Conservation (phyloP, 495 filamentous ascomycete species). For the Evansstolkia leycettana region DNA sequence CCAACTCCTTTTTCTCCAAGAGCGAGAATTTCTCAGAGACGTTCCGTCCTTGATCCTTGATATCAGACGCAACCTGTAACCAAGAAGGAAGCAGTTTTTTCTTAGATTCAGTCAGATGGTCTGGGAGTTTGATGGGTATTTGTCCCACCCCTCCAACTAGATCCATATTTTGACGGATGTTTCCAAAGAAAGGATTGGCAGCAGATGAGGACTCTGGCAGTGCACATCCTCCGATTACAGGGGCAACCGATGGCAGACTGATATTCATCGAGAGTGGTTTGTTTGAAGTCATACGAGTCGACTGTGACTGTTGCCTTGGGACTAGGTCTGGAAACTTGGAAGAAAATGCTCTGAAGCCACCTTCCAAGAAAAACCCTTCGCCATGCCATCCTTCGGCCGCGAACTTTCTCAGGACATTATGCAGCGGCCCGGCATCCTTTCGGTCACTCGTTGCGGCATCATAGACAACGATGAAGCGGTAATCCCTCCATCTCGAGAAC, state of each 20-base stretch:
- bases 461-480: conserved; percentile 74
- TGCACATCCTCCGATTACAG: conserved; percentile 76
- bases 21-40: conserved; percentile 74
- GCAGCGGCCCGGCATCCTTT: conserved; percentile 63
- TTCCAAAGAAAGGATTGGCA: conserved; percentile 85
- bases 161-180: conserved; percentile 96
- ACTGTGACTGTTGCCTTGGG: conserved; percentile 13
- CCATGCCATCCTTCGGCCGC: conserved; percentile 73
- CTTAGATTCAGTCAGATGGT: conserved; percentile 32
- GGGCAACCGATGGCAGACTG: conserved; percentile 45
- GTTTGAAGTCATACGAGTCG: conserved; percentile 18
- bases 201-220: conserved; percentile 57
- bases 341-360: conserved; percentile 41
- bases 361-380: conserved; percentile 54
- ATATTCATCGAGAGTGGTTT: conserved; percentile 35
- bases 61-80: conserved; percentile 56
- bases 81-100: conserved; percentile 53
- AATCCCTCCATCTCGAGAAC: conserved; percentile 65
- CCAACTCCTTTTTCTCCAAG: conserved; percentile 76
- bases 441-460: conserved; percentile 62
- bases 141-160: conserved; percentile 88
- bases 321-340: conserved; percentile 34
- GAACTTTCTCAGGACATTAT: conserved; percentile 90
- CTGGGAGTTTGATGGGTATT: conserved; percentile 62
- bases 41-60: conserved; percentile 58